Evolutionary conservation across 2,329 filamentous ascomycete species (phyloP).

Genomic region (Diaporthe destruens): DNA sequence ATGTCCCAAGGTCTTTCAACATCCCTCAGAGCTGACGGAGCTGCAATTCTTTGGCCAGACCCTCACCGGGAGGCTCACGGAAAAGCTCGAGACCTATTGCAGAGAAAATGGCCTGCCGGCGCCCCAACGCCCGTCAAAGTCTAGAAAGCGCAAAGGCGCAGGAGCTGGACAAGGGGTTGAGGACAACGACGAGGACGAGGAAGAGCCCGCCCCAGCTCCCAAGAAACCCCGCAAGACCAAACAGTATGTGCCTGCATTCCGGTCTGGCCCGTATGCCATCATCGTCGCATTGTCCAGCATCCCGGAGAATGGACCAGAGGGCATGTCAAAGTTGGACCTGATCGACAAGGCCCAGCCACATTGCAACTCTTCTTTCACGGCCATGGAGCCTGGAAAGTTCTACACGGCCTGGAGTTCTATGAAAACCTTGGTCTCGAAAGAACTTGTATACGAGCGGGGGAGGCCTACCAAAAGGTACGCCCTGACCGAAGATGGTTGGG

Average conservation of each 20-base stretch:
- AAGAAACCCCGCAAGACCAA: slow-evolving; percentile 73
- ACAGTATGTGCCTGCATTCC: slow-evolving; percentile 77
- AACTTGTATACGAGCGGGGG: slow-evolving; percentile 79
- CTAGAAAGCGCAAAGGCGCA: slow-evolving; percentile 54
- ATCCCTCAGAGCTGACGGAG: slow-evolving; percentile 79
- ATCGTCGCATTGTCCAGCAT: slow-evolving; percentile 74
- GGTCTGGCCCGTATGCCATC: slow-evolving; percentile 82
- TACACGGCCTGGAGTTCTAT: slow-evolving; percentile 89
- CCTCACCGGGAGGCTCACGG: slow-evolving; percentile 76
- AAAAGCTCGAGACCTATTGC: slow-evolving; percentile 71
- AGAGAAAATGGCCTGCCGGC: slow-evolving; percentile 75
- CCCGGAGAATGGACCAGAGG: slow-evolving; percentile 64
- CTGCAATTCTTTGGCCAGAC: slow-evolving; percentile 82
- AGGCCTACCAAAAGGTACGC: slow-evolving; percentile 76
- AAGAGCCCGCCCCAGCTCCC: slow-evolving; percentile 52
- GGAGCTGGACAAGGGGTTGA: slow-evolving; percentile 48
- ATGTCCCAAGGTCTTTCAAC: slow-evolving; percentile 77
- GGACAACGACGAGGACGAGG: slow-evolving; percentile 53
- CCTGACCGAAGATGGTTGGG: slow-evolving; percentile 83
- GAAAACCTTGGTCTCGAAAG: slow-evolving; percentile 79
- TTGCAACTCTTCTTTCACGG: slow-evolving; percentile 80
- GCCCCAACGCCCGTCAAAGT: slow-evolving; percentile 67
- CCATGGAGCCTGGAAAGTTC: slow-evolving; percentile 74
- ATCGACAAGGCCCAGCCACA: slow-evolving; percentile 78
- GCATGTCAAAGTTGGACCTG: slow-evolving; percentile 76